These are phyloP conservation scores for Combretum micranthum DNA, from an alignment of 345 rosid species.

Conservation along the genomic window DNA sequence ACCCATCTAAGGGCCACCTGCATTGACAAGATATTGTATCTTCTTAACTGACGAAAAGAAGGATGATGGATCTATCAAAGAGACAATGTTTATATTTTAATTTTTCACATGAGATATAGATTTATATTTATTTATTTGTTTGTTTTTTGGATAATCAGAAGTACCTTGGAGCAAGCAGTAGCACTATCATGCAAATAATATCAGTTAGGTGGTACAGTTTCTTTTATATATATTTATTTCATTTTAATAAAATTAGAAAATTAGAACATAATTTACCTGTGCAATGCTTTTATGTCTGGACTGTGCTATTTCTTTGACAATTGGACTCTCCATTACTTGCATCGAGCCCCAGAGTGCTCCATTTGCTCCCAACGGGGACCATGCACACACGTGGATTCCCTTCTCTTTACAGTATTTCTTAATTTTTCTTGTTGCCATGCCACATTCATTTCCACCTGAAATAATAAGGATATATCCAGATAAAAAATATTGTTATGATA, in stretches of 20 bases:
- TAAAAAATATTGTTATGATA: not conserved
- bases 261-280: slow-evolving; percentile 14
- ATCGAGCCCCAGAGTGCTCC: slow-evolving; percentile 31
- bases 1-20: too few species aligned
- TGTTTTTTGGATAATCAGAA: too few species aligned
- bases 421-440: slow-evolving; percentile 30
- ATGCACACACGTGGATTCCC: slow-evolving; percentile 23
- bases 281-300: slow-evolving; percentile 19
- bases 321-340: slow-evolving; percentile 20
- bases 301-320: slow-evolving; percentile 24
- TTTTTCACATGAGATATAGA: too few species aligned
- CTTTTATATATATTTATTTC: too few species aligned
- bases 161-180: too few species aligned
- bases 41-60: too few species aligned
- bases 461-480: not conserved
- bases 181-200: too few species aligned
- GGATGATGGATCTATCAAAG: too few species aligned
- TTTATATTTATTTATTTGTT: too few species aligned
- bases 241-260: not conserved
- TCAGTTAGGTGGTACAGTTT: too few species aligned
- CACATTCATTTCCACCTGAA: slow-evolving; percentile 32
- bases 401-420: slow-evolving; percentile 19
- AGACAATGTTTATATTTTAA: too few species aligned
- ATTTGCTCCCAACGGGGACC: slow-evolving; percentile 26
- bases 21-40: too few species aligned